A percentile compares a stretch with the other conserved stretches of the same genome.
Conservation (phyloP, 257 asterid species). For the Parsonsia alboflavescens region DNA sequence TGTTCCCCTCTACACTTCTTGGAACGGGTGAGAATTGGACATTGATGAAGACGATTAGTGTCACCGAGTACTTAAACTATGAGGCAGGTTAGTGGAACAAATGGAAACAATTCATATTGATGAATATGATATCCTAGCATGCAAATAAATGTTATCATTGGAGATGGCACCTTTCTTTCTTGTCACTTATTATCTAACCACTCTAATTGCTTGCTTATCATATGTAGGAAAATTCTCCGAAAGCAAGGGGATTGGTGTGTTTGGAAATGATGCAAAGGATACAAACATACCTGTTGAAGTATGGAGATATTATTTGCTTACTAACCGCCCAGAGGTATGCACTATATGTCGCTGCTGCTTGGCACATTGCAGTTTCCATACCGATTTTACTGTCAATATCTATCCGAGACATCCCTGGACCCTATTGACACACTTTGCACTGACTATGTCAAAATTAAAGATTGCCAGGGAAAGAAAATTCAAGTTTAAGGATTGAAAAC, state of each 20-base stretch:
- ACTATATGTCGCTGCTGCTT: slow-evolving; percentile 17
- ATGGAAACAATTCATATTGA: neutral
- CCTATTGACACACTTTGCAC: too few species aligned
- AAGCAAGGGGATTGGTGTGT: slow-evolving; percentile 90
- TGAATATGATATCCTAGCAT: neutral
- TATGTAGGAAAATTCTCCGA: slow-evolving; percentile 84
- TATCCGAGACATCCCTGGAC: neutral
- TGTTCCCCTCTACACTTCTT: slow-evolving; percentile 91
- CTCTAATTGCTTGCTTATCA: slow-evolving; percentile 1
- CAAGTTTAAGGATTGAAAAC: too few species aligned
- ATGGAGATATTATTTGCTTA: slow-evolving; percentile 94
- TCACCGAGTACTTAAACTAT: slow-evolving; percentile 89
- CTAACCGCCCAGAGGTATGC: slow-evolving; percentile 92
- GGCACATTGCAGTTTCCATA: neutral
- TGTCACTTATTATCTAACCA: neutral
- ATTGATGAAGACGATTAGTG: slow-evolving; percentile 93
- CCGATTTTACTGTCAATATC: neutral
- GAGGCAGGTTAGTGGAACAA: slow-evolving; percentile 69
- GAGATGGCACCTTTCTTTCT: neutral
- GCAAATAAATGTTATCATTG: neutral
- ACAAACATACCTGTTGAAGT: slow-evolving; percentile 92
- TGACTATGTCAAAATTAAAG: too few species aligned
- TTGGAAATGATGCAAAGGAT: slow-evolving; percentile 91
- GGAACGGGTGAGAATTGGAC: slow-evolving; percentile 98
- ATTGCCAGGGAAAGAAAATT: too few species aligned